Base-by-base conservation (phyloP, 108 stramenopile genomes). In the Nitzschia putrida region DNA sequence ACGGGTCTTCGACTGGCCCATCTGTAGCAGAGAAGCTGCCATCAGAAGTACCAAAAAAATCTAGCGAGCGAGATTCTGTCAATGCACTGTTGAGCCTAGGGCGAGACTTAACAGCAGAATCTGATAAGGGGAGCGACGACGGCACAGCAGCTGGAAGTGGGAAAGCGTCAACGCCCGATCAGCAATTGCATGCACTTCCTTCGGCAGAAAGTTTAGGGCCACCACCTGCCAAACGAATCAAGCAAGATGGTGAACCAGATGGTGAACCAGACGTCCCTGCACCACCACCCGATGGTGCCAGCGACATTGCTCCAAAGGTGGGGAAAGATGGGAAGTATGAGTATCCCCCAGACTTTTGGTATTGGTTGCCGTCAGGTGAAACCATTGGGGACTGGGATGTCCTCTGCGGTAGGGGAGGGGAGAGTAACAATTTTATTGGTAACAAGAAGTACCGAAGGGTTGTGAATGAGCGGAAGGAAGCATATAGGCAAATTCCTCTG, bases 361-460 rank as follows among this genome's bases (percentile, higher is more conserved):
- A 74, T 39, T 74, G 74, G 74, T 39, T 74, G 18, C 37, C 58
- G 9, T 25, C 51, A 9, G 60, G 53, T 37, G 66, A 74, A 42
- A 24, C 53, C 4, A 20, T 74, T 22, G 66, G 74, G 11, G 65
- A 74, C 29, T 74, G 74, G 74, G 74, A 74, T 37, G 74, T 74
- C 16, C 66, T 74, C 13, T 74, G 74, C 53, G 74, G 74, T 22
- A 57, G 74, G 18, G 74, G 74, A 5, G 74, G 74, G 39, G 74
- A 74, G 42, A 53, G 51, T 57, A 74, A 74, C 52, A 67, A 74
- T 50, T 68, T 44, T 50, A 56, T 74, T 52, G 74, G 74, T 3
- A 74, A 74, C 66, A 57, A 58, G 29, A 58, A 43, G 21, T 74
- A 74, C 42, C 66, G 74, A 42, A 74, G 42, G 20, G 26, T 68